phyloP scores from a whole-genome alignment of 2,329 filamentous ascomycete genomes.

The Aspergillus aculeatinus region DNA sequence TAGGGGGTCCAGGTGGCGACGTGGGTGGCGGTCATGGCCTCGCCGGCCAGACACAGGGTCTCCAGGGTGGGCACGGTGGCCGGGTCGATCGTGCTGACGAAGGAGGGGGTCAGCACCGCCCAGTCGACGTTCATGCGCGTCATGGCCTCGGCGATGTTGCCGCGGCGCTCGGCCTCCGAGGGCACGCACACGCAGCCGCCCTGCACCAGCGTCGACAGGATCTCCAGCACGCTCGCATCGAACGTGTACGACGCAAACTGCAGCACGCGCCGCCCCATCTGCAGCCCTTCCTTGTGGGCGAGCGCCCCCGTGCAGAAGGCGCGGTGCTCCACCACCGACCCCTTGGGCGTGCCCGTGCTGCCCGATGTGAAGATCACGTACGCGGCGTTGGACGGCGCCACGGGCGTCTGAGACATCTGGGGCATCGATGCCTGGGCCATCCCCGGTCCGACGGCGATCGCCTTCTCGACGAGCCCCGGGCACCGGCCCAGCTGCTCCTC shows the following conservation, averaged over 20 bases:
- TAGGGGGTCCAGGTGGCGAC: neutral
- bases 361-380: conserved; percentile 56
- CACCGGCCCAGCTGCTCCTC: conserved; percentile 17
- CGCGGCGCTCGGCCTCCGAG: conserved; percentile 41
- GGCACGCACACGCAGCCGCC: conserved; percentile 47
- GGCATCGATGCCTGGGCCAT: conserved; percentile 8
- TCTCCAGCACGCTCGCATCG: conserved; percentile 34
- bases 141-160: conserved; percentile 48
- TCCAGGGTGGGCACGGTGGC: neutral
- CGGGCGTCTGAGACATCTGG: conserved; percentile 7
- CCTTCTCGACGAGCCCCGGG: conserved; percentile 23
- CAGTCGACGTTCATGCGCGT: conserved; percentile 2
- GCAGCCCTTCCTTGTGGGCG: conserved; percentile 50
- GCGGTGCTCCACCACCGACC: conserved; percentile 57
- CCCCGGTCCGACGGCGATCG: conserved; percentile 13
- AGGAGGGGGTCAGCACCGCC: conserved; percentile 11
- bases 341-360: conserved; percentile 43
- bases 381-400: conserved; percentile 31
- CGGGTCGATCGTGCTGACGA: conserved; percentile 2
- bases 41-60: conserved; percentile 3
- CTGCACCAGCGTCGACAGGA: conserved; percentile 18
- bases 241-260: conserved; percentile 39
- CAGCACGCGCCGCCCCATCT: conserved; percentile 41
- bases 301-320: conserved; percentile 53
- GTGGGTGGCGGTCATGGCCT: conserved; percentile 5